A percentile compares a stretch with the other conserved stretches of the same genome.
phyloP scores from a whole-genome alignment of 805 yeast genomes.

The Schizosaccharomyces cryophilus region DNA sequence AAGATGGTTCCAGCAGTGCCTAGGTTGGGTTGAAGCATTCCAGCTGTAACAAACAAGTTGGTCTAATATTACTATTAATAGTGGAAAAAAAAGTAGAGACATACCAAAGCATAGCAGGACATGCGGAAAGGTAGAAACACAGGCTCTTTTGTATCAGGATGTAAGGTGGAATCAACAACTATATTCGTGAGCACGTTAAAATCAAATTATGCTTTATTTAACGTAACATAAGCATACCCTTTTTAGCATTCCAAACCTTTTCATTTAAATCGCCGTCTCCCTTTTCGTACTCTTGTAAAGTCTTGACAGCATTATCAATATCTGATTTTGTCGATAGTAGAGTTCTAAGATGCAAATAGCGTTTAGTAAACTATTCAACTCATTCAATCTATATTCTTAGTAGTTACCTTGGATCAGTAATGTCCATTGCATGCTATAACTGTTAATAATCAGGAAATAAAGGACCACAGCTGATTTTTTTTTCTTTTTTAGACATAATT shows the following conservation, averaged over 20 bases:
- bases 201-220: no score
- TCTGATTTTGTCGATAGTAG: not conserved
- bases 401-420: constrained; percentile 49
- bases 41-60: constrained; percentile 82
- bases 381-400: not conserved
- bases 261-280: constrained; percentile 22
- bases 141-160: constrained; percentile 83
- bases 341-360: not conserved
- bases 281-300: not conserved
- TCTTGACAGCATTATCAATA: not conserved
- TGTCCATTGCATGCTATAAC: constrained; percentile 53
- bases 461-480: not conserved
- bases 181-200: constrained; percentile 31
- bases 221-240: not conserved
- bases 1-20: constrained; percentile 77
- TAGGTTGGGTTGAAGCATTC: constrained; percentile 88
- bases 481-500: no score
- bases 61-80: constrained; percentile 17
- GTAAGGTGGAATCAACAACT: constrained; percentile 71
- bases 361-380: not conserved
- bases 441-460: not conserved
- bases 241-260: not conserved
- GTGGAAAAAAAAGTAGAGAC: not conserved
- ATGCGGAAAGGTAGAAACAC: constrained; percentile 84
- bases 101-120: constrained; percentile 66